A percentile compares a stretch with the other conserved stretches of the same genome.
Conservation (phyloP, 2,329 filamentous ascomycete species). For the Cercospora sp. region DNA sequence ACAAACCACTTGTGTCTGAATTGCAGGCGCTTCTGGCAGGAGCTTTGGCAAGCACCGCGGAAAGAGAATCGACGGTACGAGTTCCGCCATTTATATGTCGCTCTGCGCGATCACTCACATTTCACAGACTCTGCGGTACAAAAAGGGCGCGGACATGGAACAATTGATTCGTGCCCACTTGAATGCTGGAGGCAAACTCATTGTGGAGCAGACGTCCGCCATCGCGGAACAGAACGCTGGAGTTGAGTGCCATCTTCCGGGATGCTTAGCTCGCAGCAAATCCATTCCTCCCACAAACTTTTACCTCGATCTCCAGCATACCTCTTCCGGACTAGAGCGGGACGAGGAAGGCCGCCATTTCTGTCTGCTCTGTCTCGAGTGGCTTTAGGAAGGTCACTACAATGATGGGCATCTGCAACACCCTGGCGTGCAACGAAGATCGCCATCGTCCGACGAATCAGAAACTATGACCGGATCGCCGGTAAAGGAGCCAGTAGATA, state of each 20-base stretch:
- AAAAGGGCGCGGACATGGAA: slow-evolving; percentile 34
- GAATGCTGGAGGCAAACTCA: slow-evolving; percentile 2
- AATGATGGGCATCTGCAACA: neutral
- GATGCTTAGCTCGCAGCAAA: slow-evolving; percentile 12
- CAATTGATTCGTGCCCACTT: slow-evolving; percentile 6
- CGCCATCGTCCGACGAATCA: neutral
- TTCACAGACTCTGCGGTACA: neutral
- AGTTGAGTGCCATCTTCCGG: slow-evolving; percentile 13
- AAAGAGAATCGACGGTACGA: slow-evolving; percentile 7
- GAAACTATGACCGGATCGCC: neutral
- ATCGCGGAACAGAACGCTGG: neutral
- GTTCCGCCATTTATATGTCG: neutral
- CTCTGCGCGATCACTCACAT: neutral
- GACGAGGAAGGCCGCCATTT: slow-evolving; percentile 16
- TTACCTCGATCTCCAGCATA: slow-evolving; percentile 11
- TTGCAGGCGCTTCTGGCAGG: neutral
- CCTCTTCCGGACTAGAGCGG: neutral
- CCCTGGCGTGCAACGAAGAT: slow-evolving; percentile 3
- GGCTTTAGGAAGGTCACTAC: slow-evolving; percentile 24
- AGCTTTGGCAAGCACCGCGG: slow-evolving; percentile 1
- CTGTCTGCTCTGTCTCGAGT: slow-evolving; percentile 27
- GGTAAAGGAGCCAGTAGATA: neutral
- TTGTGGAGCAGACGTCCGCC: slow-evolving; percentile 6
- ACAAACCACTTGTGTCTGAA: slow-evolving; percentile 14
- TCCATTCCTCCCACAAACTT: slow-evolving; percentile 13